phyloP scores from a whole-genome alignment of 2,329 filamentous ascomycete species.

The Colletotrichum navitas region DNA sequence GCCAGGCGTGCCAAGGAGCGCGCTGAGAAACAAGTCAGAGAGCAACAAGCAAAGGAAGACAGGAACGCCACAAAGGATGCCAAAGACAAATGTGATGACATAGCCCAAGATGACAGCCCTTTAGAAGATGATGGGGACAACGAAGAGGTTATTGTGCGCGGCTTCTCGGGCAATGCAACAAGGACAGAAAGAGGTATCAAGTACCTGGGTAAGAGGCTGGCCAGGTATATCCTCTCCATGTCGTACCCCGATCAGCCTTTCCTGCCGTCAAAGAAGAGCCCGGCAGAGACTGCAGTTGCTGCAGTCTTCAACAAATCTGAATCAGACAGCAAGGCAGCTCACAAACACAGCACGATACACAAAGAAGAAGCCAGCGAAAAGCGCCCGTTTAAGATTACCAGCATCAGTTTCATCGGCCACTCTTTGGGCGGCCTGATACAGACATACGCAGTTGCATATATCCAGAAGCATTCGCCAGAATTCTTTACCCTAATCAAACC shows the following conservation, averaged over 20 bases:
- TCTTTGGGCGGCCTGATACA: slow-evolving; percentile 92
- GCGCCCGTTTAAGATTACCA: slow-evolving; percentile 85
- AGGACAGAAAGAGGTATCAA: slow-evolving; percentile 96
- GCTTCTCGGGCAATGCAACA: slow-evolving; percentile 90
- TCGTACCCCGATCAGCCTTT: slow-evolving; percentile 96
- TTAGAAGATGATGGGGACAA: slow-evolving; percentile 61
- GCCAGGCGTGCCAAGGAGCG: slow-evolving; percentile 67
- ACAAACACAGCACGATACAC: slow-evolving; percentile 73
- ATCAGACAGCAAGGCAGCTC: slow-evolving; percentile 59
- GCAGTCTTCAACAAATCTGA: slow-evolving; percentile 54
- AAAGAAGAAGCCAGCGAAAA: slow-evolving; percentile 51
- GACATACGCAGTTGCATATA: slow-evolving; percentile 95
- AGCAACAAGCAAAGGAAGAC: slow-evolving; percentile 39
- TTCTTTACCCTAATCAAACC: slow-evolving; percentile 91
- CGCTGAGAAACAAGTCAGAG: slow-evolving; percentile 47
- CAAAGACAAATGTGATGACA: background rate
- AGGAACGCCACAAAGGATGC: slow-evolving; percentile 10
- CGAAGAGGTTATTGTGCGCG: slow-evolving; percentile 88
- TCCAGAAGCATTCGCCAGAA: slow-evolving; percentile 92
- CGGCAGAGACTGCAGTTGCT: slow-evolving; percentile 54
- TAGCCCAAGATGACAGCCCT: slow-evolving; percentile 27
- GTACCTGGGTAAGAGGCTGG: slow-evolving; percentile 93
- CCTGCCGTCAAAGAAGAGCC: slow-evolving; percentile 71
- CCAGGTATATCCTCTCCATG: slow-evolving; percentile 88
- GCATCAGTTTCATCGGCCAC: slow-evolving; percentile 94